Percentiles rank a stretch among this genome's conserved stretches.
phyloP scores from a whole-genome alignment of 1,284 basidiomycete genomes.

The Sutorius eximius region DNA sequence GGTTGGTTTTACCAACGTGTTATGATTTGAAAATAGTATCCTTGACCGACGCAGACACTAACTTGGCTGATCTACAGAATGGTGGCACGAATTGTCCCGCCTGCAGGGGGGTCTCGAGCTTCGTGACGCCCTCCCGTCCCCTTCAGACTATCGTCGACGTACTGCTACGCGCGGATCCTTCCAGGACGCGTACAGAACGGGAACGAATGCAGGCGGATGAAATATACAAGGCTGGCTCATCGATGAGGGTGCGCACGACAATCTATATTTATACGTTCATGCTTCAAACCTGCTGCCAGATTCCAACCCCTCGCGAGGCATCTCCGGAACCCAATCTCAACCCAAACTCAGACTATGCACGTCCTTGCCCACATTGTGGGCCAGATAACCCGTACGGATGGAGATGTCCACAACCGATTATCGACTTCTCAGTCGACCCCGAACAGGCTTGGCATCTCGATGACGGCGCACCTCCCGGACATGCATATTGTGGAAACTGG shows the following conservation, averaged over 20 bases:
- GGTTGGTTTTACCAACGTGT: slow-evolving; percentile 1
- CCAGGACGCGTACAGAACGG: slow-evolving; percentile 58
- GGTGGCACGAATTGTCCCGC: slow-evolving; percentile 78
- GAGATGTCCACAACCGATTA: slow-evolving; percentile 70
- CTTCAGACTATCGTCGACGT: slow-evolving; percentile 70
- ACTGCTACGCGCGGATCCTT: slow-evolving; percentile 62
- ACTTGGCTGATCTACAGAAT: slow-evolving; percentile 48
- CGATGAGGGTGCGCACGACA: slow-evolving; percentile 64
- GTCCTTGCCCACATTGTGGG: slow-evolving; percentile 72
- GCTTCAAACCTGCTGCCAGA: slow-evolving; percentile 40
- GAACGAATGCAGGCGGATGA: slow-evolving; percentile 77
- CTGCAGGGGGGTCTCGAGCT: slow-evolving; percentile 64
- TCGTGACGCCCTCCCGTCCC: slow-evolving; percentile 65
- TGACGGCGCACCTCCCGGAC: slow-evolving; percentile 71
- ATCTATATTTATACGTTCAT: neutral
- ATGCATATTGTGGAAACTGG: slow-evolving; percentile 77
- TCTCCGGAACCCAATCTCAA: slow-evolving; percentile 74
- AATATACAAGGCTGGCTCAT: slow-evolving; percentile 60
- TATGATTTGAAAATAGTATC: neutral
- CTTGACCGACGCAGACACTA: slow-evolving; percentile 1
- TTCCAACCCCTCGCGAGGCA: slow-evolving; percentile 68
- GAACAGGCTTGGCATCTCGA: slow-evolving; percentile 72
- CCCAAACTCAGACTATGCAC: slow-evolving; percentile 57
- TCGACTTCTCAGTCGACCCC: slow-evolving; percentile 61
- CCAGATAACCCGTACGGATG: slow-evolving; percentile 68